Evolutionary conservation across 768 basidiomycete species (phyloP).

Genomic region (Xerocomus potaroensis): DNA sequence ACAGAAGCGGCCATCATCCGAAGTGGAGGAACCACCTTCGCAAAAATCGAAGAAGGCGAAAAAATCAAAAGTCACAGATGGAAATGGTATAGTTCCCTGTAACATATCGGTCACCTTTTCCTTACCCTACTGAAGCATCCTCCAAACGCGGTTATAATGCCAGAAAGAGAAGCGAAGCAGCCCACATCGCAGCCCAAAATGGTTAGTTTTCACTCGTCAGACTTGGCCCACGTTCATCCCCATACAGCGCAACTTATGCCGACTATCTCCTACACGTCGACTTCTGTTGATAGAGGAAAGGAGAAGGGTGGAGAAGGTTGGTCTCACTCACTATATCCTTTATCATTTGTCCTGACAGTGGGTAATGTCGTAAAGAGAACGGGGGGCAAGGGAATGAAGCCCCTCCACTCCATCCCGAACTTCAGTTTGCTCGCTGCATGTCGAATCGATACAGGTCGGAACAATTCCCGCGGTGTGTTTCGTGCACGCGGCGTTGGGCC

Average conservation of each 20-base stretch:
- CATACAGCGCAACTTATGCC: constrained; percentile 43
- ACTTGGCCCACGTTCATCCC: constrained; percentile 14
- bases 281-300: constrained; percentile 40
- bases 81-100: constrained; percentile 26
- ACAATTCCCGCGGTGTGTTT: constrained; percentile 74
- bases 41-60: constrained; percentile 48
- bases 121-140: constrained; percentile 26
- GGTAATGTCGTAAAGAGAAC: constrained; percentile 33
- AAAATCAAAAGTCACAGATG: constrained; percentile 34
- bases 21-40: constrained; percentile 37
- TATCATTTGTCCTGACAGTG: constrained; percentile 7
- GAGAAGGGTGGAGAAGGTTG: constrained; percentile 40
- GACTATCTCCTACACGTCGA: constrained; percentile 39
- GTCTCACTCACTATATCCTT: constrained; percentile 9
- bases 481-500: constrained; percentile 83
- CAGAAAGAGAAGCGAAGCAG: constrained; percentile 71
- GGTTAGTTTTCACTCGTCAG: constrained; percentile 36
- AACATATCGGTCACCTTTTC: constrained; percentile 4
- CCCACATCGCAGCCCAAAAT: constrained; percentile 59
- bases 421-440: constrained; percentile 82
- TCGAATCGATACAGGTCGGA: constrained; percentile 71
- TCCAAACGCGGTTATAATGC: constrained; percentile 67
- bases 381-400: constrained; percentile 25
- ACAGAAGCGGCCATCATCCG: constrained; percentile 36
- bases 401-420: constrained; percentile 51